These are phyloP conservation scores for Thelonectria blattea DNA, from an alignment of 2,329 filamentous ascomycete genomes.

Conservation along the genomic window DNA sequence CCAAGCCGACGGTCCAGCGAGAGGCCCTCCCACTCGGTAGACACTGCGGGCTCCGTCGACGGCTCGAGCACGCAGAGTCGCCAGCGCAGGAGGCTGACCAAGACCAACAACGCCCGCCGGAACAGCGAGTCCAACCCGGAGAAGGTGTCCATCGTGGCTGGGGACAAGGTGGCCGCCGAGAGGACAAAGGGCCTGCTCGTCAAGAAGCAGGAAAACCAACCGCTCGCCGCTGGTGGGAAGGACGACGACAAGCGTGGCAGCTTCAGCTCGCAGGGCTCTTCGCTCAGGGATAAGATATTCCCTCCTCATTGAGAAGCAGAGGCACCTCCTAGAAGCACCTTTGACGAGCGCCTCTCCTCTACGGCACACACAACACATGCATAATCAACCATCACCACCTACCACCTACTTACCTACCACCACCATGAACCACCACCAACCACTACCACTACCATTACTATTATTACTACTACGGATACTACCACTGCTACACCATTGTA, in stretches of 20 bases:
- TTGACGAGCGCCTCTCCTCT: neutral
- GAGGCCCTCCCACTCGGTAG: slow-evolving; percentile 37
- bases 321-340: neutral
- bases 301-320: slow-evolving; percentile 24
- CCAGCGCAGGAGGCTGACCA: slow-evolving; percentile 51
- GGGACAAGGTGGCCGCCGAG: slow-evolving; percentile 27
- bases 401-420: no score
- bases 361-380: neutral
- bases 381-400: no score
- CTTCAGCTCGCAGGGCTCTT: slow-evolving; percentile 33
- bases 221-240: slow-evolving; percentile 25
- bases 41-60: slow-evolving; percentile 35
- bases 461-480: no score
- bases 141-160: slow-evolving; percentile 27
- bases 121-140: slow-evolving; percentile 45
- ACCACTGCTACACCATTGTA: no score
- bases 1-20: slow-evolving; percentile 44
- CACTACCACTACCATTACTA: no score
- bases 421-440: no score
- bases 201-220: slow-evolving; percentile 42
- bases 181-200: slow-evolving; percentile 43
- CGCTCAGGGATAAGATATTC: slow-evolving; percentile 37
- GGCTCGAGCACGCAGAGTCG: slow-evolving; percentile 41
- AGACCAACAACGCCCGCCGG: slow-evolving; percentile 46
- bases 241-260: slow-evolving; percentile 35